Evolutionary conservation across 1,284 basidiomycete species (phyloP).

Genomic region (Ceratobasidium theobromae): DNA sequence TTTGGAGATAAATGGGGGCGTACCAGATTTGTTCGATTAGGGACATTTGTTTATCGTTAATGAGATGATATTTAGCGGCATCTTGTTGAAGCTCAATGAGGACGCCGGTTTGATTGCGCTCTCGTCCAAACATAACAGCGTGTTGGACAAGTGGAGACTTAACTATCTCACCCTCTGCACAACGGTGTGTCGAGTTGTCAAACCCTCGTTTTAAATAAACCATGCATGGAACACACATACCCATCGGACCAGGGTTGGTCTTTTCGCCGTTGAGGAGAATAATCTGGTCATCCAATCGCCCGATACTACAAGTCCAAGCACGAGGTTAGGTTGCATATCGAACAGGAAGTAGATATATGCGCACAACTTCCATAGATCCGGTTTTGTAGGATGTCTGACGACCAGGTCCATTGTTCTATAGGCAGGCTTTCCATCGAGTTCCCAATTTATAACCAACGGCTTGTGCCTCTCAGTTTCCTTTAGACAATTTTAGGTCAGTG

Average conservation of each 20-base stretch:
- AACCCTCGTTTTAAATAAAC: conserved; percentile 40
- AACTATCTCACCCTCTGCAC: conserved; percentile 40
- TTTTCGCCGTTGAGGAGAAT: conserved; percentile 34
- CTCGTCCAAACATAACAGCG: conserved; percentile 48
- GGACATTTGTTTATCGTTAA: conserved; percentile 40
- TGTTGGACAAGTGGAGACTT: conserved; percentile 44
- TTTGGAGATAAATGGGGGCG: neutral
- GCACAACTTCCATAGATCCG: conserved; percentile 23
- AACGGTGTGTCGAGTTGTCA: no score
- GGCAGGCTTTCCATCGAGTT: conserved; percentile 17
- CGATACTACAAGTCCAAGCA: conserved; percentile 2
- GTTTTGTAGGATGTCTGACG: conserved; percentile 26
- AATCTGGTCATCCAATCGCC: conserved; percentile 35
- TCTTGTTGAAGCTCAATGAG: conserved; percentile 46
- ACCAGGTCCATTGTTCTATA: conserved; percentile 32
- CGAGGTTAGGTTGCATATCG: no score
- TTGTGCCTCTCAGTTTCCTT: conserved; percentile 13
- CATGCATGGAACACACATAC: conserved; percentile 47
- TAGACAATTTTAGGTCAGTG: neutral
- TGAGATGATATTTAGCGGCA: conserved; percentile 43
- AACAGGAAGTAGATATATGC: neutral
- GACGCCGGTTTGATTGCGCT: conserved; percentile 49
- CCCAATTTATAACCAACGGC: conserved; percentile 15
- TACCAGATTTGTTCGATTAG: conserved; percentile 47
- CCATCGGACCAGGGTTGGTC: conserved; percentile 50